Conservation (phyloP, 768 basidiomycete genomes). For the Amanita pallidorosea region DNA sequence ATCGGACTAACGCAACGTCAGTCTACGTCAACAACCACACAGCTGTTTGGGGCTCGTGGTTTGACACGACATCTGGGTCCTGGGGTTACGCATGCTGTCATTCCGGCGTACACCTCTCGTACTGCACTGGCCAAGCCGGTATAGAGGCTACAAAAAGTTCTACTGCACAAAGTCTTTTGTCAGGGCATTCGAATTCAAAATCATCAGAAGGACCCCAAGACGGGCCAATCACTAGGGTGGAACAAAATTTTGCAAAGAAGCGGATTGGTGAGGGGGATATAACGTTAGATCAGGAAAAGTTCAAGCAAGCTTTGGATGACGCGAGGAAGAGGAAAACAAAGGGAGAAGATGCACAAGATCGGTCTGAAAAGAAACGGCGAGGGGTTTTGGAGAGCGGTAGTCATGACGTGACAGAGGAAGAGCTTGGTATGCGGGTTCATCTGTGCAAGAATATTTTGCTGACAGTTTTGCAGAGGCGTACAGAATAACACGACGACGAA, state of each 20-base stretch:
- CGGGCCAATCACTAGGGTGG: conserved; percentile 27
- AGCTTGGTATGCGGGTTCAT: conserved; percentile 47
- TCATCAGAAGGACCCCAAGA: conserved; percentile 15
- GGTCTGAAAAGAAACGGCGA: conserved; percentile 50
- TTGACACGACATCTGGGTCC: conserved; percentile 48
- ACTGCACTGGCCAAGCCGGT: conserved; percentile 83
- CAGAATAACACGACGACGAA: conserved; percentile 62
- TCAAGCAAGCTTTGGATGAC: conserved; percentile 62
- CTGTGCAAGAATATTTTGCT: conserved; percentile 3
- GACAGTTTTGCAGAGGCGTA: conserved; percentile 66
- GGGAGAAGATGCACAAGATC: conserved; percentile 43
- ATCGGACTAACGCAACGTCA: conserved; percentile 19
- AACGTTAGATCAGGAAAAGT: conserved; percentile 57
- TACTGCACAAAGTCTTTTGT: conserved; percentile 55
- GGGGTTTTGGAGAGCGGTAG: conserved; percentile 32
- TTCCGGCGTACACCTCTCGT: conserved; percentile 74
- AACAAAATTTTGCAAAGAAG: conserved; percentile 71
- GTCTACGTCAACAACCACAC: conserved; percentile 92
- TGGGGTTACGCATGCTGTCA: conserved; percentile 99
- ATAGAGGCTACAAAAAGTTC: conserved; percentile 74
- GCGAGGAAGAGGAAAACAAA: conserved; percentile 73
- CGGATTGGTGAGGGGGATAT: conserved; percentile 75
- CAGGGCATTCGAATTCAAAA: conserved; percentile 19
- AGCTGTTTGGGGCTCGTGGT: conserved; percentile 97
- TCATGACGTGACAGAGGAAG: conserved; percentile 84